Evolutionary conservation across 192 early-diverging fungal species (phyloP).

Genomic region (Phycomyces nitens): DNA sequence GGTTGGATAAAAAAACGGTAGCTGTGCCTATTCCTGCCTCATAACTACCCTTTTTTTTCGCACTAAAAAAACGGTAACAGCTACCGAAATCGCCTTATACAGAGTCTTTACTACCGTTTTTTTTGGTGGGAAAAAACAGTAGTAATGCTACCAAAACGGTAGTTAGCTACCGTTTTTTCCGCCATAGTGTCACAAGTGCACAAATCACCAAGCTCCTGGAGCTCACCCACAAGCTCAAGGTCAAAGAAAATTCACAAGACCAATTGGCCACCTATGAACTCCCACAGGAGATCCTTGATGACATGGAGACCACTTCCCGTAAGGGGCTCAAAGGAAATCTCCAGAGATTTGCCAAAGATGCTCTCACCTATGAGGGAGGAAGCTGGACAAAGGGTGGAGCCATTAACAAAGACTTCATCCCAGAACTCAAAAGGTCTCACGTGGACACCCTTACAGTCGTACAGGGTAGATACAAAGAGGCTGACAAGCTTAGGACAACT

Average conservation of each 20-base stretch:
- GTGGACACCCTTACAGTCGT: neutral
- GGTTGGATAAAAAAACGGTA: too few relatives aligned
- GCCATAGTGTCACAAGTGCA: neutral
- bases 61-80: too few relatives aligned
- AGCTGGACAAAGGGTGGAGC: too few relatives aligned
- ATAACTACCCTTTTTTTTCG: too few relatives aligned
- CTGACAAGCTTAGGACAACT: neutral
- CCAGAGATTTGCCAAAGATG: neutral
- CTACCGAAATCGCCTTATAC: too few relatives aligned
- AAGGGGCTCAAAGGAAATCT: neutral
- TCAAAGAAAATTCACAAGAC: too few relatives aligned
- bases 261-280: neutral
- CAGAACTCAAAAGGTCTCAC: neutral
- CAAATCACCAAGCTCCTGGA: neutral
- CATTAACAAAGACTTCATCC: neutral
- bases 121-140: too few relatives aligned
- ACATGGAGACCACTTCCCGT: neutral
- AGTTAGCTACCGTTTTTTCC: too few relatives aligned
- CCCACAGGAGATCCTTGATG: too few relatives aligned
- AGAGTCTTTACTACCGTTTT: too few relatives aligned
- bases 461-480: neutral
- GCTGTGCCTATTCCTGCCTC: too few relatives aligned
- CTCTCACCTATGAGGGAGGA: neutral
- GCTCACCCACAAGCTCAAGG: neutral
- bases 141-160: too few relatives aligned